Conservation (phyloP, 345 rosid genomes). For the Nephelium lappaceum region DNA sequence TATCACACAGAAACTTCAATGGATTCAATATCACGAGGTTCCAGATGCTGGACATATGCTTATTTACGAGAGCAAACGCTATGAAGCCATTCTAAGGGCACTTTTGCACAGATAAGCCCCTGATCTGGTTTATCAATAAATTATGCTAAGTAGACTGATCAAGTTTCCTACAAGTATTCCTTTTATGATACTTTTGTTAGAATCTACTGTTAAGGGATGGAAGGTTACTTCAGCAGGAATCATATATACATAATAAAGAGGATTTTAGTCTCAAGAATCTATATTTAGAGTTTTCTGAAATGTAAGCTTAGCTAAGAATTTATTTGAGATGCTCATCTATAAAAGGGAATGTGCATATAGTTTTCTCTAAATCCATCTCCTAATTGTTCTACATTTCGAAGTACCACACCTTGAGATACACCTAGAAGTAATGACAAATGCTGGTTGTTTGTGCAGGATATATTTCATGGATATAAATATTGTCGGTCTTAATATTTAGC, state of each 20-base stretch:
- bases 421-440: no score
- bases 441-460: no score
- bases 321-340: neutral
- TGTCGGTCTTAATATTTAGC: no score
- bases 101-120: conserved; percentile 40
- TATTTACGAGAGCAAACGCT: conserved; percentile 42
- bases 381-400: no score
- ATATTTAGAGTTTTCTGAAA: neutral
- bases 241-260: neutral
- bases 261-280: neutral
- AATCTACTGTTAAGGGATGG: neutral
- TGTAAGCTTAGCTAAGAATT: neutral
- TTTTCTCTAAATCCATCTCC: neutral
- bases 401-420: no score
- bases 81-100: conserved; percentile 53
- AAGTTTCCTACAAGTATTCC: neutral
- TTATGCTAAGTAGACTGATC: neutral
- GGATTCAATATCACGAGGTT: conserved; percentile 78
- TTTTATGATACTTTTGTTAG: neutral
- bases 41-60: conserved; percentile 62
- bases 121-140: neutral
- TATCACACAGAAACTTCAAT: conserved; percentile 61
- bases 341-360: neutral
- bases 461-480: no score
- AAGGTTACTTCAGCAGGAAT: neutral